Conservation (phyloP, 805 yeast genomes). For the Torulaspora franciscae region DNA sequence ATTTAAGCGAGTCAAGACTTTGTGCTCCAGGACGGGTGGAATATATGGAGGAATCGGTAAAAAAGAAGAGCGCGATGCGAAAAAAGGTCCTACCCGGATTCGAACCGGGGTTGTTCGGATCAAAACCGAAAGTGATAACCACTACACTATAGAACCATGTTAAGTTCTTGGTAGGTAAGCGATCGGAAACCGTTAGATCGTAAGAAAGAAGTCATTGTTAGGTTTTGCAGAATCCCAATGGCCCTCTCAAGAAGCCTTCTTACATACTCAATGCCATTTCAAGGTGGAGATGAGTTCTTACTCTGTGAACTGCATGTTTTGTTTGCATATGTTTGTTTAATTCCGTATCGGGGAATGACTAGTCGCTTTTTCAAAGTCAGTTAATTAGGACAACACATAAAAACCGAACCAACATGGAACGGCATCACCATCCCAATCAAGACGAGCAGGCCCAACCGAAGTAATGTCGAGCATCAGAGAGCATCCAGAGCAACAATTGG, state of each 20-base stretch:
- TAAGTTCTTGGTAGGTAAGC: neutral
- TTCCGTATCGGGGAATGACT: neutral
- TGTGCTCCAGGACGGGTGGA: neutral
- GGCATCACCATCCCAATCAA: neutral
- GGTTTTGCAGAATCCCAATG: no score
- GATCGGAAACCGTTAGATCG: no score
- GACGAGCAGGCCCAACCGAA: neutral
- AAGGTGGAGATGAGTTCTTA: no score
- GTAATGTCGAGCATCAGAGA: slow-evolving; percentile 5
- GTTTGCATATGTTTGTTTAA: neutral
- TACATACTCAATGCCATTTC: no score
- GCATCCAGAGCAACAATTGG: slow-evolving; percentile 13
- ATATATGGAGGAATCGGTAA: neutral
- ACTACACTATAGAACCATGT: slow-evolving; percentile 62
- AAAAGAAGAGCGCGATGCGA: slow-evolving; percentile 10
- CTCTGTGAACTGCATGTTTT: no score
- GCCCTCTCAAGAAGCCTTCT: no score
- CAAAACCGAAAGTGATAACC: slow-evolving; percentile 80
- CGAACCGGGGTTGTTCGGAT: slow-evolving; percentile 82
- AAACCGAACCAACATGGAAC: neutral
- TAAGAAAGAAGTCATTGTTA: no score
- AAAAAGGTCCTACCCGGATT: slow-evolving; percentile 73
- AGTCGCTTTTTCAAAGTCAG: neutral
- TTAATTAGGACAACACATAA: slow-evolving; percentile 4
- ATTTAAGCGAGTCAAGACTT: neutral